These are phyloP conservation scores for Acanthamoeba triangularis DNA, from an alignment of 208 protist genomes.

Conservation along the genomic window DNA sequence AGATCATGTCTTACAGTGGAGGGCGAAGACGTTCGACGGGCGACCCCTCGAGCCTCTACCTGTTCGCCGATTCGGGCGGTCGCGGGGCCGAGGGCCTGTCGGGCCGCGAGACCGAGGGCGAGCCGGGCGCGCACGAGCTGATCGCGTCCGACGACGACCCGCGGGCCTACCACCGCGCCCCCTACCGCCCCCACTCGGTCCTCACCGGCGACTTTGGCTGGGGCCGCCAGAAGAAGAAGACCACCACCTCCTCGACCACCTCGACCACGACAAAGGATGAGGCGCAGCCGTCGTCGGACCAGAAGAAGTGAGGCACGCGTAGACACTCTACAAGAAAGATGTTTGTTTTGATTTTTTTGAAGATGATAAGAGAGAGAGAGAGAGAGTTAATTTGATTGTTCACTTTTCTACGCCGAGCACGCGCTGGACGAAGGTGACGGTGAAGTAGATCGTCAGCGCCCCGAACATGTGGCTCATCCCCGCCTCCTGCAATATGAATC, in stretches of 20 bases:
- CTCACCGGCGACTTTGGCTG: conserved; percentile 24
- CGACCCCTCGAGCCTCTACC: not conserved
- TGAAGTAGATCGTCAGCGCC: not conserved
- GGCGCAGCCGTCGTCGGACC: not conserved
- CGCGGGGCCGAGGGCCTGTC: not conserved
- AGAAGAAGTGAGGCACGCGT: too few relatives aligned
- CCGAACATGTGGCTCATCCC: conserved; percentile 5
- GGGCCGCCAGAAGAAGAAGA: not conserved
- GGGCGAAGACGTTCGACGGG: not conserved
- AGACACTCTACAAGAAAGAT: too few relatives aligned
- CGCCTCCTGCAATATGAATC: conserved; percentile 44
- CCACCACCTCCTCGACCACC: not conserved
- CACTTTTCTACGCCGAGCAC: conserved; percentile 29
- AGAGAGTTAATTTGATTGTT: not conserved
- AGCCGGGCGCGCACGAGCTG: not conserved
- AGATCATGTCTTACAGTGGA: too few relatives aligned
- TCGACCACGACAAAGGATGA: not conserved
- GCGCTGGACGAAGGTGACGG: conserved; percentile 3
- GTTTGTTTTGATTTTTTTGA: too few relatives aligned
- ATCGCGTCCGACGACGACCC: not conserved
- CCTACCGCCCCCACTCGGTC: conserved; percentile 11
- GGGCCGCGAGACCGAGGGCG: not conserved
- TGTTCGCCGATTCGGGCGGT: not conserved
- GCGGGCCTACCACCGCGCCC: not conserved
- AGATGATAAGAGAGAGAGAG: too few relatives aligned